phyloP scores from a whole-genome alignment of 2,329 filamentous ascomycete genomes.

The Penicillium sp. region DNA sequence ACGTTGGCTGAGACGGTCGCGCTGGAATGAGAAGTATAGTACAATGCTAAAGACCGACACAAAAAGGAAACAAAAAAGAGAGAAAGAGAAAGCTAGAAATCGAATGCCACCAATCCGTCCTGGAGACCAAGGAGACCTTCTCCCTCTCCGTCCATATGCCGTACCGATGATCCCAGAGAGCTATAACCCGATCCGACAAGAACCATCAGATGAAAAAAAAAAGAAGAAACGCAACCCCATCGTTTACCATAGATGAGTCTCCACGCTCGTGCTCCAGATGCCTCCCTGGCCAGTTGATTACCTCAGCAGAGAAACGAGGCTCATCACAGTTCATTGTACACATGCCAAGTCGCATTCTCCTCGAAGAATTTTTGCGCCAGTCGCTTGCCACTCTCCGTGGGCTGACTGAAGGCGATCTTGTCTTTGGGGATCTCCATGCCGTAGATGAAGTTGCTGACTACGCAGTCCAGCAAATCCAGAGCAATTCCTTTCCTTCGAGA shows the following conservation, averaged over 20 bases:
- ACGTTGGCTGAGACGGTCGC: neutral
- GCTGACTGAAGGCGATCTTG: conserved; percentile 58
- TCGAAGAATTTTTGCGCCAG: conserved; percentile 56
- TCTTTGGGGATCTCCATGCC: conserved; percentile 51
- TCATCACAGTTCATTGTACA: conserved; percentile 47
- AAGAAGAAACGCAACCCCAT: neutral
- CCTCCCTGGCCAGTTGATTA: neutral
- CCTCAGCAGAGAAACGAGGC: neutral
- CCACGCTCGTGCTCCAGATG: neutral
- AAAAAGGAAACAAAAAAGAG: neutral
- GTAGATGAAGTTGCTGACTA: conserved; percentile 51
- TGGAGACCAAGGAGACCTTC: neutral
- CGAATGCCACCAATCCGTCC: neutral
- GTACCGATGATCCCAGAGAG: neutral
- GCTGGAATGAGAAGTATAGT: conserved; percentile 7
- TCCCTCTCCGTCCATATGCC: neutral
- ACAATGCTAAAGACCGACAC: conserved; percentile 6
- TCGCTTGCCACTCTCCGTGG: conserved; percentile 55
- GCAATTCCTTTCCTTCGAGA: conserved; percentile 55
- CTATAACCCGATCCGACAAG: neutral
- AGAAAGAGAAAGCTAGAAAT: neutral
- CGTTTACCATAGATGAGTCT: neutral
- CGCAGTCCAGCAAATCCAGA: conserved; percentile 51
- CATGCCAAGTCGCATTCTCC: conserved; percentile 51
- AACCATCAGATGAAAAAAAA: conserved; percentile 4